These are phyloP conservation scores for Warburgia ugandensis DNA, from an alignment of 164 flowering plant genomes.

Conservation along the genomic window DNA sequence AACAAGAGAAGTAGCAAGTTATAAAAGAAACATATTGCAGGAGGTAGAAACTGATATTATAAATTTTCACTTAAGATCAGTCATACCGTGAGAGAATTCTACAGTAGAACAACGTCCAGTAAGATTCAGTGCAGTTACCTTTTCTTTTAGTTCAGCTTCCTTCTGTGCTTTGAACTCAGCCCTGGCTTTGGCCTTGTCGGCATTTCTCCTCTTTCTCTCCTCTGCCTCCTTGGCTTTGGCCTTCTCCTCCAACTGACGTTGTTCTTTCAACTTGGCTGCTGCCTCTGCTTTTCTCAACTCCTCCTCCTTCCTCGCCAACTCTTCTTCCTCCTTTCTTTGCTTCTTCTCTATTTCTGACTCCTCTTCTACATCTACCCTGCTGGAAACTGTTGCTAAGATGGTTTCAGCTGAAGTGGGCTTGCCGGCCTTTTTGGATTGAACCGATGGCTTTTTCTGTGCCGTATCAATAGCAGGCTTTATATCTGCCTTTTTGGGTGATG, in stretches of 20 bases:
- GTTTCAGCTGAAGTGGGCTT: constrained; percentile 18
- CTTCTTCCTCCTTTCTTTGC: constrained; percentile 27
- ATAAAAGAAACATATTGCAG: too few relatives aligned
- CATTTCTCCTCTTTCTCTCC: constrained; percentile 73
- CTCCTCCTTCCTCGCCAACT: constrained; percentile 11
- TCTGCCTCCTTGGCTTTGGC: constrained; percentile 80
- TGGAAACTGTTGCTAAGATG: constrained; percentile 23
- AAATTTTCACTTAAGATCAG: too few relatives aligned
- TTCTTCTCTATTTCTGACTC: constrained; percentile 23
- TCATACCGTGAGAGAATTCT: too few relatives aligned
- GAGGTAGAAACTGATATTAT: neutral
- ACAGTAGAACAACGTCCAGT: too few relatives aligned
- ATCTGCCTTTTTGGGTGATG: constrained; percentile 11
- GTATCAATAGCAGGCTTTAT: constrained; percentile 16
- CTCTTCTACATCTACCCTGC: constrained; percentile 23
- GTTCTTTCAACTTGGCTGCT: constrained; percentile 62
- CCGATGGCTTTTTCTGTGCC: constrained; percentile 24
- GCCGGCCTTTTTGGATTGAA: constrained; percentile 24
- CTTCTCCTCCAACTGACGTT: constrained; percentile 56
- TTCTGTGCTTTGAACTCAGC: constrained; percentile 62
- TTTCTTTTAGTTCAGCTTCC: constrained; percentile 82
- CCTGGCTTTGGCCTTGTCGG: constrained; percentile 69
- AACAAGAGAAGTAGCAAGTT: too few relatives aligned
- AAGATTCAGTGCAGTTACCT: too few relatives aligned
- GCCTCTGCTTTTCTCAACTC: constrained; percentile 54